Evolutionary conservation across 208 protist genomes (phyloP).

Genomic region (Crithidia fasciculata): DNA sequence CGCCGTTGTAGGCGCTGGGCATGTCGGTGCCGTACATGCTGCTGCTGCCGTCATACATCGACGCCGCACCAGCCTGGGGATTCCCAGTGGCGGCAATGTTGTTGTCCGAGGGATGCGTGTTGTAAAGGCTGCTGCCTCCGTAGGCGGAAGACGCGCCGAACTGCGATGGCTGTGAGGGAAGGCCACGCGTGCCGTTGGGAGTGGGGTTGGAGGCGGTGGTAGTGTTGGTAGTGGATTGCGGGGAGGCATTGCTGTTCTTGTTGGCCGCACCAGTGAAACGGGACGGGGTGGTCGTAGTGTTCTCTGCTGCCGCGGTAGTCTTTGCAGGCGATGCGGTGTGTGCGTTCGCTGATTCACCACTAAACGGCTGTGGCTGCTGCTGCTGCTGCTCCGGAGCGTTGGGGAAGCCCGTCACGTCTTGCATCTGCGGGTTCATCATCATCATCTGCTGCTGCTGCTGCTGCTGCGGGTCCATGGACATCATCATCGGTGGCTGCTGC

Average conservation of each 20-base stretch:
- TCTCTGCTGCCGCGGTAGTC: neutral
- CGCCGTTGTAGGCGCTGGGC: conserved; percentile 13
- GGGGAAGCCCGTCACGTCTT: conserved; percentile 3
- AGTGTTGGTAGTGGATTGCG: too few species aligned
- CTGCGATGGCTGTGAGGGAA: neutral
- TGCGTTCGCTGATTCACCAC: neutral
- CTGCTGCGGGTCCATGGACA: conserved; percentile 7
- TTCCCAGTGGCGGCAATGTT: neutral
- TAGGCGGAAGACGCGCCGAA: conserved; percentile 2
- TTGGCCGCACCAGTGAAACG: too few species aligned
- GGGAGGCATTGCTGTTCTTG: too few species aligned
- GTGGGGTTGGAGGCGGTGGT: neutral
- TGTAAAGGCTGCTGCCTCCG: conserved; percentile 25
- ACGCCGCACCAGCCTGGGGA: neutral
- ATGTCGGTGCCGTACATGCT: conserved; percentile 25
- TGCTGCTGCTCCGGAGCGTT: conserved; percentile 1
- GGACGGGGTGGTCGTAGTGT: too few species aligned
- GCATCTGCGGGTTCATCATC: conserved; percentile 3
- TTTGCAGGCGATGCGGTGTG: neutral
- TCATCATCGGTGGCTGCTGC: conserved; percentile 14
- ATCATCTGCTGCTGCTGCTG: neutral
- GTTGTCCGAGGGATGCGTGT: conserved; percentile 11
- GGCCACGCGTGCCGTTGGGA: neutral
- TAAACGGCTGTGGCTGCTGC: neutral
- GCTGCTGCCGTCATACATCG: conserved; percentile 22